A percentile compares a stretch with the other conserved stretches of the same genome.
phyloP scores from a whole-genome alignment of 306 rosid species.

The Trifolium fragiferum region DNA sequence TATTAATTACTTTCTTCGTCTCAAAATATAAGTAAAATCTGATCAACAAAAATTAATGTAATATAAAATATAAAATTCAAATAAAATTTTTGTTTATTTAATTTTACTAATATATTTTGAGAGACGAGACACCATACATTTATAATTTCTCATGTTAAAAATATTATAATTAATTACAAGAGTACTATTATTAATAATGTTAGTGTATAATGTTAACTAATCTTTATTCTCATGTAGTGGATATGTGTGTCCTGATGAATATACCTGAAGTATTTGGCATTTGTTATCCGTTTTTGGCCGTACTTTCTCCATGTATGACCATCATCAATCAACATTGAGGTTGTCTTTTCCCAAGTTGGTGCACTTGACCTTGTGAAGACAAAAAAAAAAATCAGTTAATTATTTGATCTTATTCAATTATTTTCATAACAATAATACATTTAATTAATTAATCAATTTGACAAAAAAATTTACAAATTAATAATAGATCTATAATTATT shows the following conservation, averaged over 20 bases:
- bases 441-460: not conserved
- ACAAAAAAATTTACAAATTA: not conserved
- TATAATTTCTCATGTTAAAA: not conserved
- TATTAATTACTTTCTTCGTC: too few relatives aligned
- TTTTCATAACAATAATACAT: too few relatives aligned
- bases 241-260: not conserved
- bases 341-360: slow-evolving; percentile 44
- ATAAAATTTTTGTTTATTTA: not conserved
- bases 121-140: too few relatives aligned
- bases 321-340: slow-evolving; percentile 43
- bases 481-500: not conserved
- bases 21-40: too few relatives aligned
- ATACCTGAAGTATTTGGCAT: slow-evolving; percentile 49
- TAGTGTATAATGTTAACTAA: too few relatives aligned
- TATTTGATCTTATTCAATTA: not conserved
- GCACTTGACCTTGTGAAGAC: slow-evolving; percentile 37
- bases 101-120: too few relatives aligned
- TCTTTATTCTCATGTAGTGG: not conserved
- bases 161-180: not conserved
- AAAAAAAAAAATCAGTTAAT: not conserved
- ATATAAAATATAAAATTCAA: too few relatives aligned
- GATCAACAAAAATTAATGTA: too few relatives aligned
- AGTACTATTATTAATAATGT: too few relatives aligned
- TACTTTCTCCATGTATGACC: slow-evolving; percentile 73
- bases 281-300: slow-evolving; percentile 58